phyloP scores from a whole-genome alignment of 805 yeast genomes.

The Metschnikowia lochheadii region DNA sequence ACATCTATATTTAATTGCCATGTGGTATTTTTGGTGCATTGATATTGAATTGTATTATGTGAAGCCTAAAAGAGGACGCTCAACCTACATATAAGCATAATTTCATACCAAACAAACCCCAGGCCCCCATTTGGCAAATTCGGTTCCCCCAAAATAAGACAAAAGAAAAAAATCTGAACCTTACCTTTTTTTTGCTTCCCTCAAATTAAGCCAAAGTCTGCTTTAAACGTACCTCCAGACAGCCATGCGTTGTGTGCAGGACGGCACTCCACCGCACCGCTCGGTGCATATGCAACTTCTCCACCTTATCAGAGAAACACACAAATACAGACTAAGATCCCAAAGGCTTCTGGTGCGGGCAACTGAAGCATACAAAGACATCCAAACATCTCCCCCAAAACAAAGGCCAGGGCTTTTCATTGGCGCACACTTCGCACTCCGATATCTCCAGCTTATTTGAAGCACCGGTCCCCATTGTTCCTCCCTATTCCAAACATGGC shows the following conservation, averaged over 20 bases:
- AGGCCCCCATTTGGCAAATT: too few relatives aligned
- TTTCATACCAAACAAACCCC: too few relatives aligned
- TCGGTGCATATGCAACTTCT: constrained; percentile 3
- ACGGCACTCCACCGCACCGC: not conserved
- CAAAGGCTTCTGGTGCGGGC: not conserved
- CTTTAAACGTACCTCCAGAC: not conserved
- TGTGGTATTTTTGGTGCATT: too few relatives aligned
- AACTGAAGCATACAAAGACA: not conserved
- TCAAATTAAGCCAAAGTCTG: not conserved
- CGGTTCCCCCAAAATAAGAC: too few relatives aligned
- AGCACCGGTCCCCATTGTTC: too few relatives aligned
- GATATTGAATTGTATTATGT: too few relatives aligned
- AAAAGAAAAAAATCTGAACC: too few relatives aligned
- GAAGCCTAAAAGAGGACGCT: too few relatives aligned
- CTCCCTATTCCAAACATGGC: not conserved
- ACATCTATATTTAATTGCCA: too few relatives aligned
- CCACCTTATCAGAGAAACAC: not conserved
- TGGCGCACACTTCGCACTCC: too few relatives aligned
- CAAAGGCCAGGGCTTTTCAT: not conserved
- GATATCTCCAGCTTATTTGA: not conserved
- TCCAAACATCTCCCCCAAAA: not conserved
- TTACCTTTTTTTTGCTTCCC: too few relatives aligned
- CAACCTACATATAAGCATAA: too few relatives aligned
- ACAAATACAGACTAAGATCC: not conserved
- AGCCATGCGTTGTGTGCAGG: not conserved